These are phyloP conservation scores for Sordariomycetes sp. DNA, from an alignment of 2,329 filamentous ascomycete species.

Conservation along the genomic window DNA sequence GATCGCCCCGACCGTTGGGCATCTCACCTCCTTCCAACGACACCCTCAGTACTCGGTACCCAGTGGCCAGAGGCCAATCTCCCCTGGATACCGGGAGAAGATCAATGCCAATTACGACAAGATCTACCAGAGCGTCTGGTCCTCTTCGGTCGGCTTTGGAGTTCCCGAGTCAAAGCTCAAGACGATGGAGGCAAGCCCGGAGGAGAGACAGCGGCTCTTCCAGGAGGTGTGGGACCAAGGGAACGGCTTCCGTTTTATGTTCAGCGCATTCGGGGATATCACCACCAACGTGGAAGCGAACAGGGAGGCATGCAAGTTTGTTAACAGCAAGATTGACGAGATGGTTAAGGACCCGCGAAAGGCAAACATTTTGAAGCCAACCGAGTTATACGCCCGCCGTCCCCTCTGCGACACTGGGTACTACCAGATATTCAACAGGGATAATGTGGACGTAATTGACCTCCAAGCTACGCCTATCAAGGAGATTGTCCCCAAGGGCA, in stretches of 20 bases:
- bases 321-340: slow-evolving; percentile 12
- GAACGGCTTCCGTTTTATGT: slow-evolving; percentile 18
- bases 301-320: slow-evolving; percentile 13
- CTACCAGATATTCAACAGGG: slow-evolving; percentile 36
- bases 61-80: slow-evolving; percentile 5
- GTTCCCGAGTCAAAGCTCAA: slow-evolving; percentile 15
- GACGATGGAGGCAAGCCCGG: slow-evolving; percentile 14
- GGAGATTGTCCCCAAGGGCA: slow-evolving; percentile 18
- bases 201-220: slow-evolving; percentile 17
- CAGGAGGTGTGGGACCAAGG: slow-evolving; percentile 17
- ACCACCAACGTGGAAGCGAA: slow-evolving; percentile 13
- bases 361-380: slow-evolving; percentile 10
- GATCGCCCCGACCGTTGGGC: slow-evolving; percentile 17
- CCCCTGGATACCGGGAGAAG: slow-evolving; percentile 6
- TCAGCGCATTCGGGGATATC: slow-evolving; percentile 13
- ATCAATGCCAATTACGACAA: slow-evolving; percentile 16
- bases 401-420: slow-evolving; percentile 32
- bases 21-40: slow-evolving; percentile 12
- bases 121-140: slow-evolving; percentile 14
- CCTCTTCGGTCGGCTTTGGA: slow-evolving; percentile 15
- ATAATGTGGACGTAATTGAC: slow-evolving; percentile 34
- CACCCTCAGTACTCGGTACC: slow-evolving; percentile 9
- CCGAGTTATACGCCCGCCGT: slow-evolving; percentile 7
- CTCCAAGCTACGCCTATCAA: slow-evolving; percentile 18
- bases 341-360: slow-evolving; percentile 12